These are phyloP conservation scores for Daldinia sp. DNA, from an alignment of 2,329 filamentous ascomycete species.

Conservation along the genomic window DNA sequence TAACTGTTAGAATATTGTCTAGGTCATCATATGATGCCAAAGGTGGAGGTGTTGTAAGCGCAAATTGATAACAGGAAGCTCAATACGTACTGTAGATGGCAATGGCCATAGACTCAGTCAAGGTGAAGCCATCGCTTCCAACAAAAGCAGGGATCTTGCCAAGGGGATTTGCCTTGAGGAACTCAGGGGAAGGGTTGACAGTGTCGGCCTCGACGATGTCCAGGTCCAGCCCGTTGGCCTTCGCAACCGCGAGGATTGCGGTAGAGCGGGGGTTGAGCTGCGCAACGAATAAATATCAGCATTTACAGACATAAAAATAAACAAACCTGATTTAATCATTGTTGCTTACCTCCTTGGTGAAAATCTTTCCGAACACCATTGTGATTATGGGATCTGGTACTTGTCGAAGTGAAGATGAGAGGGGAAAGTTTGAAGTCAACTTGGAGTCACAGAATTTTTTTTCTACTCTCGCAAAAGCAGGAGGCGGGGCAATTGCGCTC, in stretches of 20 bases:
- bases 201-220: conserved; percentile 80
- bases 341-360: conserved; percentile 77
- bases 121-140: conserved; percentile 87
- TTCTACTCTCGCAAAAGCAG: conserved; percentile 29
- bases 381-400: conserved; percentile 40
- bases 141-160: conserved; percentile 94
- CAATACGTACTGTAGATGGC: conserved; percentile 90
- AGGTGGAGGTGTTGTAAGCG: conserved; percentile 18
- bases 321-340: conserved; percentile 23
- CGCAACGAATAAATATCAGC: conserved; percentile 44
- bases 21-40: conserved; percentile 69
- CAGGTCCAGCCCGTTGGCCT: conserved; percentile 95
- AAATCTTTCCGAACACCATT: conserved; percentile 96
- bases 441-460: conserved; percentile 38
- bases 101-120: conserved; percentile 92
- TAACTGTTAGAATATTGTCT: conserved; percentile 86
- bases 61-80: conserved; percentile 25
- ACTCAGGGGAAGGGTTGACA: conserved; percentile 74
- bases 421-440: conserved; percentile 17
- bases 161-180: conserved; percentile 85
- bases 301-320: conserved; percentile 28
- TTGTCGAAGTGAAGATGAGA: conserved; percentile 29
- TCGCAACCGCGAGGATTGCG: conserved; percentile 89
- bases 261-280: conserved; percentile 91
- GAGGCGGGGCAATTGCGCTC: conserved; percentile 42